Base-by-base conservation (phyloP, 164 flowering plant species). In the Aristolochia californica region DNA sequence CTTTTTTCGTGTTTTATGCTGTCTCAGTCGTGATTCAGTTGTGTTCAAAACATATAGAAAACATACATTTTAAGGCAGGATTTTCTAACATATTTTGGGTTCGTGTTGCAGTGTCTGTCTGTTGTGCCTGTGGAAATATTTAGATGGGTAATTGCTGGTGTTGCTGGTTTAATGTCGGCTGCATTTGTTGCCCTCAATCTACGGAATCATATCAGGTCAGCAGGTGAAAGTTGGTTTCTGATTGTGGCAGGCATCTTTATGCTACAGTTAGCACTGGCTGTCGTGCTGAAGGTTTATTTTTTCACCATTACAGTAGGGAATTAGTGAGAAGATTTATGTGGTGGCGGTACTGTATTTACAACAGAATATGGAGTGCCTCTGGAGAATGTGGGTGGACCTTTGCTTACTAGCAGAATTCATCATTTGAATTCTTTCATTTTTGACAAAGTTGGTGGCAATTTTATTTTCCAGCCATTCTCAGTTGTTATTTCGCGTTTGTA, bases 111-210 rank as follows among this genome's bases (percentile, higher is more conserved):
- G 94, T 82, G 94, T 45, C 80, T 86, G 48, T 88, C 97, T 1
- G 62, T 86, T 45, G 76, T 94, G 51, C 99, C 99, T 5, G 10
- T 72, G 59, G 96, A 94, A 55, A 64, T 81, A 17, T 77, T 94
- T 66, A 77, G 97, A 69, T 94, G 99, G 99, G 87, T 80, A 18
- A 60, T 94, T 66, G 93, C 96, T 1, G 96, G 86, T 62, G 78
- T 87, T 59, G 96, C 99, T 12, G 99, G 99, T 62, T 78, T 94
- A 71, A 84, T 94, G 96, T 94, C 99, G 43, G 97, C 99, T 38
- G 73, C 82, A 16, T 94, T 89, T 72, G 95, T 94, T 54, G 95
- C 97, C 25, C 83, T 87, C 20, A 94, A 94, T 72, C 95, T 94
- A 25, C 75, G 82, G 44, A 77, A 83, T 10, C 99, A 94, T 71